Conservation (phyloP, 2,329 filamentous ascomycete genomes). For the Talaromyces sp. region DNA sequence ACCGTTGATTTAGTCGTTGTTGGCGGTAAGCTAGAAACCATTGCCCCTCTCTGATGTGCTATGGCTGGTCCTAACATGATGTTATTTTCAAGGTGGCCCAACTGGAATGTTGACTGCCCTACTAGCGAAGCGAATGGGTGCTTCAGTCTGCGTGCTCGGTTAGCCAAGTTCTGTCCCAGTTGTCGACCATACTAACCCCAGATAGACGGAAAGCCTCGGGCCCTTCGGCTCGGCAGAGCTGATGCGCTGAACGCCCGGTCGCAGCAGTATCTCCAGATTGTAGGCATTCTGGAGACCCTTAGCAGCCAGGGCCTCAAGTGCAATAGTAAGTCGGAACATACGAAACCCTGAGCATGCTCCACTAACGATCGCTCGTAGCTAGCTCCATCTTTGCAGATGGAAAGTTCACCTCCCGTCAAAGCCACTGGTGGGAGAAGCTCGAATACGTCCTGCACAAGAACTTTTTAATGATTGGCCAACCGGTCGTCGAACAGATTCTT, state of each 20-base stretch:
- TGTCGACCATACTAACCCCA: background rate
- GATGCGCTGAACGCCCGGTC: constrained; percentile 8
- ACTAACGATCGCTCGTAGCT: background rate
- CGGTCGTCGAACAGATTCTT: constrained; percentile 5
- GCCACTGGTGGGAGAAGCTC: constrained; percentile 6
- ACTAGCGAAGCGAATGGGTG: background rate
- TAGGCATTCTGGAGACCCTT: constrained; percentile 2
- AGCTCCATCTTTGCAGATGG: constrained; percentile 7
- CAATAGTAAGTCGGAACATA: constrained; percentile 1
- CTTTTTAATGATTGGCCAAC: constrained; percentile 11
- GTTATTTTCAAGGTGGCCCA: background rate
- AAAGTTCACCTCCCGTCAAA: constrained; percentile 6
- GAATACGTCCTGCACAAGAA: constrained; percentile 5
- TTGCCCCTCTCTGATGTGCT: background rate
- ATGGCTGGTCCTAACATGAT: background rate
- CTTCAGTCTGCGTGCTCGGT: background rate
- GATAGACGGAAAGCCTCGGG: constrained; percentile 1
- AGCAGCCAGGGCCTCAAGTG: constrained; percentile 9
- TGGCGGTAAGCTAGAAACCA: background rate
- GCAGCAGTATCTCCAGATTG: constrained; percentile 6
- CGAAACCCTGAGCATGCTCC: background rate
- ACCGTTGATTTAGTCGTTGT: background rate
- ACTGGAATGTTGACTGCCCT: background rate
- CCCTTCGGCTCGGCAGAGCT: constrained; percentile 2
- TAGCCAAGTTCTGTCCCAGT: background rate